phyloP scores from a whole-genome alignment of 495 filamentous ascomycete species.

The Penicillium paxilli region DNA sequence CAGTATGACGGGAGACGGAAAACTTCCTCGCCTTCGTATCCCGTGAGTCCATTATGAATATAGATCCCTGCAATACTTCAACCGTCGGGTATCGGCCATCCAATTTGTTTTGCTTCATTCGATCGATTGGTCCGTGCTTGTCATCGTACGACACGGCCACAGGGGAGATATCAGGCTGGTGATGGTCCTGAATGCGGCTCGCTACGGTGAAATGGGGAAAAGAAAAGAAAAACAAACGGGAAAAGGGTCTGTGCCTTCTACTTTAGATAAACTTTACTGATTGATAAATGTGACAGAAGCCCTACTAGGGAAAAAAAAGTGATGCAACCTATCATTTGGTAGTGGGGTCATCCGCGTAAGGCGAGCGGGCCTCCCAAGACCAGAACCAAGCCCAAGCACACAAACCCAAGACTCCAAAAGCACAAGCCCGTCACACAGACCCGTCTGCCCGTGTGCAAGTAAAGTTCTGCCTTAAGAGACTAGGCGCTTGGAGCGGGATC shows the following conservation, averaged over 20 bases:
- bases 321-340: not conserved
- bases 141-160: not conserved
- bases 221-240: not conserved
- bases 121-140: not conserved
- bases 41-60: slow-evolving; percentile 5
- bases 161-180: not conserved
- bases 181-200: not conserved
- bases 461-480: not conserved
- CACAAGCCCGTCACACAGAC: not conserved
- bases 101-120: slow-evolving; percentile 1
- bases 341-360: slow-evolving; percentile 7
- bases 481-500: slow-evolving; percentile 3
- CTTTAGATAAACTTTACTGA: not conserved
- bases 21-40: not conserved
- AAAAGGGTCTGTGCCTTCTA: not conserved
- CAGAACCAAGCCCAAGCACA: no score
- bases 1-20: slow-evolving; percentile 7
- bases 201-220: not conserved
- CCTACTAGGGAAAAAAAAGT: not conserved
- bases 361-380: no score
- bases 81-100: not conserved
- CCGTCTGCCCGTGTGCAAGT: not conserved
- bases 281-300: not conserved
- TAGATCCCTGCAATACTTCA: not conserved
- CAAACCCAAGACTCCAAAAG: no score